Evolutionary conservation across 2,329 filamentous ascomycete species (phyloP).

Genomic region (Lachnellula hyalina): DNA sequence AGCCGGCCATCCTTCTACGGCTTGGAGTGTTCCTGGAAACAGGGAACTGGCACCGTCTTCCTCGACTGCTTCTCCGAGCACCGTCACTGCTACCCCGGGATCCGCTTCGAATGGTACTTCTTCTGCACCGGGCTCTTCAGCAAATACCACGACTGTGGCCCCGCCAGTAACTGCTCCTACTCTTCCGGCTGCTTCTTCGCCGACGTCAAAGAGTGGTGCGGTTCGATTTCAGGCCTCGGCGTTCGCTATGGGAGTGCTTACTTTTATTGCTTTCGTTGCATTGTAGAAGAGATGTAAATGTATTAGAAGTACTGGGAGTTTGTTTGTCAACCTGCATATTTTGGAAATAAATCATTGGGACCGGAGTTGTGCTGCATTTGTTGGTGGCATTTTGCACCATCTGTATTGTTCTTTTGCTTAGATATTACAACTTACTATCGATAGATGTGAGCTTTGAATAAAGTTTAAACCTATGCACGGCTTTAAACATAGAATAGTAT

Average conservation of each 20-base stretch:
- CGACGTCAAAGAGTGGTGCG: neutral
- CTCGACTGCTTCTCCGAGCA: no score
- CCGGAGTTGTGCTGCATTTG: neutral
- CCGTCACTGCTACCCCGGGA: no score
- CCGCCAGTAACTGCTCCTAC: neutral
- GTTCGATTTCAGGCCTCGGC: neutral
- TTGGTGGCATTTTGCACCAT: no score
- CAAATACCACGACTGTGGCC: neutral
- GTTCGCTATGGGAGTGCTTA: neutral
- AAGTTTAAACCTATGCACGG: no score
- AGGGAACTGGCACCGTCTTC: neutral
- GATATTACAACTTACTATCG: no score
- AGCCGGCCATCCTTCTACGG: neutral
- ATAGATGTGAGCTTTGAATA: no score
- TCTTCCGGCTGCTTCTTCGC: neutral
- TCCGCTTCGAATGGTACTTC: neutral
- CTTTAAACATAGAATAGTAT: no score
- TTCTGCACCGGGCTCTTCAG: neutral
- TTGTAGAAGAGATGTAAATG: neutral
- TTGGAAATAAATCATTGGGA: neutral
- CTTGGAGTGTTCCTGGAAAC: neutral
- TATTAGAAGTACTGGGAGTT: neutral
- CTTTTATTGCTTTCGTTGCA: neutral
- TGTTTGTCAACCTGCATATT: neutral
- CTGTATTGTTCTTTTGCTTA: no score